Evolutionary conservation across 169 alveolate species (phyloP).

Genomic region (Plasmodium coatneyi): DNA sequence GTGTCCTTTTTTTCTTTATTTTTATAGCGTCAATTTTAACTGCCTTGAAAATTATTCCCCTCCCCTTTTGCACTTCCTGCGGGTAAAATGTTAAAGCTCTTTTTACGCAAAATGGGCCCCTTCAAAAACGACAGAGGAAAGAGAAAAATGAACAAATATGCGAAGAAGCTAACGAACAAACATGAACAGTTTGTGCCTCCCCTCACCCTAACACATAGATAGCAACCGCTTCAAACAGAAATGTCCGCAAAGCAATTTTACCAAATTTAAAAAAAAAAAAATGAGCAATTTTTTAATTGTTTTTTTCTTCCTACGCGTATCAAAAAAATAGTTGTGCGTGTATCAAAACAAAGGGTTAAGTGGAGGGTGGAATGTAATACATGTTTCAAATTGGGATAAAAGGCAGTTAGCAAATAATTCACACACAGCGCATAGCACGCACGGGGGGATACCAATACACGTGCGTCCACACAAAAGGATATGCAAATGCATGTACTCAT

Average conservation of each 20-base stretch:
- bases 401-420: background rate
- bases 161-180: background rate
- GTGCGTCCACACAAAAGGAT: constrained; percentile 7
- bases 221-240: background rate
- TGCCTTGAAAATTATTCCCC: background rate
- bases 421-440: constrained; percentile 2
- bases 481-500: constrained; percentile 9
- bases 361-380: background rate
- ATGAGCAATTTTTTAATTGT: background rate
- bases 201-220: background rate
- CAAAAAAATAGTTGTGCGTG: background rate
- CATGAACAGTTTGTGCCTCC: background rate
- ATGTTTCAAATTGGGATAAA: background rate
- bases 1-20: background rate
- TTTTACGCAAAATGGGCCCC: background rate
- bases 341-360: background rate
- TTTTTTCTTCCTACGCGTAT: background rate
- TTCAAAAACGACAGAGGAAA: background rate
- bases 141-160: background rate
- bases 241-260: background rate
- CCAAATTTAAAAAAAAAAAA: background rate
- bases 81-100: background rate
- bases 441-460: background rate
- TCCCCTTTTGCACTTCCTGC: background rate
- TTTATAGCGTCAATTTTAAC: background rate